phyloP scores from a whole-genome alignment of 306 rosid species.

The Casuarina glauca region DNA sequence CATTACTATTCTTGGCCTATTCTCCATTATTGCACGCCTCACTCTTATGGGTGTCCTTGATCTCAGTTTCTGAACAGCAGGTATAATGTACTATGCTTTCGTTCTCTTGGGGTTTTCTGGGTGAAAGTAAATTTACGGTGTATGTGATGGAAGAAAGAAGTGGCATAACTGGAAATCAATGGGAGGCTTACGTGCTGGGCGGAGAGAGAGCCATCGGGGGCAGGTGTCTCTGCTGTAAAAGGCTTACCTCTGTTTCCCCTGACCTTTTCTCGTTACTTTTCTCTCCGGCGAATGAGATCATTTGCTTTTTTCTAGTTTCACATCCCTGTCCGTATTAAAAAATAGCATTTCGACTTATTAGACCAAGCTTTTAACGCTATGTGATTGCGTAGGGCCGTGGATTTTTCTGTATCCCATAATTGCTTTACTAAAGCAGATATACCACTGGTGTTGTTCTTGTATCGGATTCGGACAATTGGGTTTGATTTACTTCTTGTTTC shows the following conservation, averaged over 20 bases:
- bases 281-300: slow-evolving; percentile 31
- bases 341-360: background rate
- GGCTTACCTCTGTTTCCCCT: background rate
- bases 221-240: slow-evolving; percentile 52
- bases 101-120: background rate
- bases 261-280: slow-evolving; percentile 22
- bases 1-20: too few relatives aligned
- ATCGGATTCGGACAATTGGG: slow-evolving; percentile 20
- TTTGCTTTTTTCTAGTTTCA: slow-evolving; percentile 13
- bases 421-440: slow-evolving; percentile 13
- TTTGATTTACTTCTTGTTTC: background rate
- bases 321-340: background rate
- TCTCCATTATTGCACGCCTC: too few relatives aligned
- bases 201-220: slow-evolving; percentile 28
- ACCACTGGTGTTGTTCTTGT: slow-evolving; percentile 2
- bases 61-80: background rate
- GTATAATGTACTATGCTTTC: background rate
- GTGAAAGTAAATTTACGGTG: slow-evolving; percentile 8
- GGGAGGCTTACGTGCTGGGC: slow-evolving; percentile 48
- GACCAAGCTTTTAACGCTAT: background rate
- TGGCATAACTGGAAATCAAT: slow-evolving; percentile 30
- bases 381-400: background rate
- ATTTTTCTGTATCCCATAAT: background rate
- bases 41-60: too few relatives aligned
- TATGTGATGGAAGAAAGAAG: slow-evolving; percentile 4